phyloP scores from a whole-genome alignment of 495 filamentous ascomycete species.

The Lichina pygmaea region DNA sequence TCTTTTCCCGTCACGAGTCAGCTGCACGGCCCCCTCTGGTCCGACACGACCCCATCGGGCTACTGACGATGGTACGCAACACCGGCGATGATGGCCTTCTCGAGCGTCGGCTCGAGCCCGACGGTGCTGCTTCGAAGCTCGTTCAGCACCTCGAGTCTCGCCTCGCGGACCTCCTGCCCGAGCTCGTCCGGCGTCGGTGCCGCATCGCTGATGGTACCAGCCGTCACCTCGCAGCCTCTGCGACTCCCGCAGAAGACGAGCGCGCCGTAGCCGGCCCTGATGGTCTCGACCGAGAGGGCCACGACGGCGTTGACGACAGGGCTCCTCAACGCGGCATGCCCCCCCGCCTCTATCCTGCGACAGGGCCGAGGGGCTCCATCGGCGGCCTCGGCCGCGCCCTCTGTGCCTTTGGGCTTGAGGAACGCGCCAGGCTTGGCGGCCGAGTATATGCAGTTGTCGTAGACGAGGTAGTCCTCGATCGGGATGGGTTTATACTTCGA shows the following conservation, averaged over 20 bases:
- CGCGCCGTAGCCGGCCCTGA: conserved; percentile 36
- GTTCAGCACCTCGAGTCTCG: conserved; percentile 35
- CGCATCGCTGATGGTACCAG: conserved; percentile 32
- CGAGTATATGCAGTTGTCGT: conserved; percentile 41
- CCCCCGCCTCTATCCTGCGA: conserved; percentile 24
- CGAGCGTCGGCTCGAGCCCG: conserved; percentile 39
- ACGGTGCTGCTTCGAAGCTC: conserved; percentile 39
- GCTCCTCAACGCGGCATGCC: conserved; percentile 31
- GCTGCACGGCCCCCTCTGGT: background rate
- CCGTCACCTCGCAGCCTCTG: conserved; percentile 34
- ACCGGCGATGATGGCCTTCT: conserved; percentile 33
- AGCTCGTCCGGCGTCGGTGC: conserved; percentile 21
- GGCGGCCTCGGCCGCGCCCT: conserved; percentile 25
- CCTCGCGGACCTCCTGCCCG: conserved; percentile 22
- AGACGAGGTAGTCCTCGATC: conserved; percentile 52
- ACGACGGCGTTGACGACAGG: conserved; percentile 42
- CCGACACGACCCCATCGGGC: conserved; percentile 1
- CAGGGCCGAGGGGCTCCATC: conserved; percentile 11
- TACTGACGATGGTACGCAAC: conserved; percentile 51
- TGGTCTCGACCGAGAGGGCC: conserved; percentile 39
- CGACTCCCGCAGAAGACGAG: conserved; percentile 56
- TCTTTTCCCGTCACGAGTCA: conserved; percentile 12
- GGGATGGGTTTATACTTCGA: conserved; percentile 51
- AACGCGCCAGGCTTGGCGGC: conserved; percentile 31
- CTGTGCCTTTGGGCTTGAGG: conserved; percentile 14